A percentile compares a stretch with the other conserved stretches of the same genome.
phyloP scores from a whole-genome alignment of 805 yeast genomes.

The Nakazawaea ernobii region DNA sequence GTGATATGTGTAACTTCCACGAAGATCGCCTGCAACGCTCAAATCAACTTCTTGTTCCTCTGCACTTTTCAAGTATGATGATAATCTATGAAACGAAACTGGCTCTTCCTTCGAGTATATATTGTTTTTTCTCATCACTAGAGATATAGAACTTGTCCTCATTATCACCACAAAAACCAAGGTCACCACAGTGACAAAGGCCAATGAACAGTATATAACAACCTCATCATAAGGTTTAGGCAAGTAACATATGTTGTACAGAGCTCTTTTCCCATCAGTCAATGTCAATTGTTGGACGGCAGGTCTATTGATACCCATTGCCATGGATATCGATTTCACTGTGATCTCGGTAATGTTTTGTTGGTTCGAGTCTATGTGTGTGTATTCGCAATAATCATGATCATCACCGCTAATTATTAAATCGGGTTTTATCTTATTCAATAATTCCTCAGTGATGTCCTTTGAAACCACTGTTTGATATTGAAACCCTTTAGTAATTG shows the following conservation, averaged over 20 bases:
- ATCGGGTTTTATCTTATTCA: slow-evolving; percentile 55
- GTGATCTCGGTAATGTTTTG: slow-evolving; percentile 50
- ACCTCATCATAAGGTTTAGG: slow-evolving; percentile 41
- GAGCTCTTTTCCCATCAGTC: slow-evolving; percentile 17
- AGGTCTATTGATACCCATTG: slow-evolving; percentile 76
- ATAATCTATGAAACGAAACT: slow-evolving; percentile 6
- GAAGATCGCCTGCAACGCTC: neutral
- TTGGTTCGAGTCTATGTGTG: slow-evolving; percentile 35
- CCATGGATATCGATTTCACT: slow-evolving; percentile 86
- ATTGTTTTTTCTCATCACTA: neutral
- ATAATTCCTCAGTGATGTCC: slow-evolving; percentile 49
- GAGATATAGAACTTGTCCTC: slow-evolving; percentile 3
- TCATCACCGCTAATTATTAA: slow-evolving; percentile 90
- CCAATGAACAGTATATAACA: slow-evolving; percentile 29
- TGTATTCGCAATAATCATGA: slow-evolving; percentile 86
- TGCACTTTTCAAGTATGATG: neutral
- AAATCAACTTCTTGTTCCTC: slow-evolving; percentile 2
- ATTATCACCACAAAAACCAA: slow-evolving; percentile 3
- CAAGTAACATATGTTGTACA: slow-evolving; percentile 38
- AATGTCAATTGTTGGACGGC: slow-evolving; percentile 73
- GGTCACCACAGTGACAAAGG: slow-evolving; percentile 20
- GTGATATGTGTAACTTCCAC: slow-evolving; percentile 9
- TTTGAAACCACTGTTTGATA: slow-evolving; percentile 81
- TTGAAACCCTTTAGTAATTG: slow-evolving; percentile 70
- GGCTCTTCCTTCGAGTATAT: slow-evolving; percentile 3